phyloP scores from a whole-genome alignment of 176 grass and related monocot genomes.

The Typha latifolia region DNA sequence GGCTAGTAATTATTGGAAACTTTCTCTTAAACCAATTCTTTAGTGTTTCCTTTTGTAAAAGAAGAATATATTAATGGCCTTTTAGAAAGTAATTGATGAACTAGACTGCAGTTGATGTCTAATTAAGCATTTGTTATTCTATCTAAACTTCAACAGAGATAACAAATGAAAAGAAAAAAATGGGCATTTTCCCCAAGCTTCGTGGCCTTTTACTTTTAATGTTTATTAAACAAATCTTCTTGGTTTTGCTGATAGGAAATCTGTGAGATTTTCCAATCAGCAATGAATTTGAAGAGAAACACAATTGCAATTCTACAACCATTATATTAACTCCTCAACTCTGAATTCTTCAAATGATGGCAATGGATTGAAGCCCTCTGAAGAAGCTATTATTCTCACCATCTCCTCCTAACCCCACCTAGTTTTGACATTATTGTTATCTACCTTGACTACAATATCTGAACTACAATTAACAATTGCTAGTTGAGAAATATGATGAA shows the following conservation, averaged over 20 bases:
- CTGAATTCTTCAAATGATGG: slow-evolving; percentile 2
- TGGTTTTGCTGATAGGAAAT: background rate
- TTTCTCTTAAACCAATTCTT: too few relatives aligned
- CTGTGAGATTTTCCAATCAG: background rate
- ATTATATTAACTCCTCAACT: background rate
- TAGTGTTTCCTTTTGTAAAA: too few relatives aligned
- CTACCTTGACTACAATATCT: background rate
- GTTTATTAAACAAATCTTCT: too few relatives aligned
- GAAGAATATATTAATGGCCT: too few relatives aligned
- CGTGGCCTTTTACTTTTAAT: too few relatives aligned
- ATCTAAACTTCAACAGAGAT: too few relatives aligned
- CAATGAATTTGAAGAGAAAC: background rate
- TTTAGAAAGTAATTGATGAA: too few relatives aligned
- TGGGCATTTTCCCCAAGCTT: too few relatives aligned
- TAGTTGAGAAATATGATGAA: background rate
- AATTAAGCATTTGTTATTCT: too few relatives aligned
- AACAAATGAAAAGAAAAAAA: too few relatives aligned
- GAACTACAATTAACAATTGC: background rate
- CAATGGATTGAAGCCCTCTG: background rate
- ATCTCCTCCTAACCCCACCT: slow-evolving; percentile 14
- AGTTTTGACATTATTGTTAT: background rate
- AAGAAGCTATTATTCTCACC: slow-evolving; percentile 6
- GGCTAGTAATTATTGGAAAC: too few relatives aligned
- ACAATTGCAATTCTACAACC: background rate
- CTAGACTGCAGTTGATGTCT: too few relatives aligned